These are phyloP conservation scores for Verticillium isaacii DNA, from an alignment of 2,329 filamentous ascomycete species.

Conservation along the genomic window DNA sequence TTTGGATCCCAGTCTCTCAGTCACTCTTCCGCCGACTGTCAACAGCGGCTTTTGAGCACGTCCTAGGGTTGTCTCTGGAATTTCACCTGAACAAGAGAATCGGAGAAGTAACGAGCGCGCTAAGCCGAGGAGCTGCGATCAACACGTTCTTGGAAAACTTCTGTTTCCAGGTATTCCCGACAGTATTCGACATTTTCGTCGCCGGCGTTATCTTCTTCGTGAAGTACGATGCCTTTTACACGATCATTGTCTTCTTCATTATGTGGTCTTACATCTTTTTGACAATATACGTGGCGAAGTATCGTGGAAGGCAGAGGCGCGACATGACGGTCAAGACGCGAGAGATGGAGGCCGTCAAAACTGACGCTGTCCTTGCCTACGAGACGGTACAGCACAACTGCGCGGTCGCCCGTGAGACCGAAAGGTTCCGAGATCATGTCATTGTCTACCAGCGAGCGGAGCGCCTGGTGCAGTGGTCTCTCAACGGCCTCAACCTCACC, in stretches of 20 bases:
- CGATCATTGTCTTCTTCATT: slow-evolving; percentile 41
- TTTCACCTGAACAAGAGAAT: slow-evolving; percentile 47
- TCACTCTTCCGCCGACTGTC: slow-evolving; percentile 36
- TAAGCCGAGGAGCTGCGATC: slow-evolving; percentile 40
- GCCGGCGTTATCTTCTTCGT: slow-evolving; percentile 41
- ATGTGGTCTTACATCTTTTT: slow-evolving; percentile 46
- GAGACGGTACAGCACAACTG: slow-evolving; percentile 63
- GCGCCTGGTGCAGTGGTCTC: slow-evolving; percentile 49
- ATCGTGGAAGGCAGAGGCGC: slow-evolving; percentile 34
- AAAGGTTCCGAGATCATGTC: slow-evolving; percentile 51
- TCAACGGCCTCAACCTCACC: slow-evolving; percentile 56
- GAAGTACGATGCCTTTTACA: slow-evolving; percentile 41
- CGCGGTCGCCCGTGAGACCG: slow-evolving; percentile 53
- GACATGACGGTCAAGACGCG: slow-evolving; percentile 38
- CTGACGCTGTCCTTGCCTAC: slow-evolving; percentile 42
- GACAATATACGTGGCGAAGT: slow-evolving; percentile 46
- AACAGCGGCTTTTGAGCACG: slow-evolving; percentile 41
- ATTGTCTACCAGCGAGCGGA: slow-evolving; percentile 52
- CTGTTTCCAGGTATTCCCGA: slow-evolving; percentile 44
- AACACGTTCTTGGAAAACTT: slow-evolving; percentile 45
- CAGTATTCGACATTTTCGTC: slow-evolving; percentile 44
- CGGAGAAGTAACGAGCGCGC: slow-evolving; percentile 45
- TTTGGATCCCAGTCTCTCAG: slow-evolving; percentile 45
- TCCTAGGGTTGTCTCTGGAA: slow-evolving; percentile 40
- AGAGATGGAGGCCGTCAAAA: slow-evolving; percentile 45